Evolutionary conservation across 306 rosid species (phyloP).

Genomic region (Ormosia emarginata): DNA sequence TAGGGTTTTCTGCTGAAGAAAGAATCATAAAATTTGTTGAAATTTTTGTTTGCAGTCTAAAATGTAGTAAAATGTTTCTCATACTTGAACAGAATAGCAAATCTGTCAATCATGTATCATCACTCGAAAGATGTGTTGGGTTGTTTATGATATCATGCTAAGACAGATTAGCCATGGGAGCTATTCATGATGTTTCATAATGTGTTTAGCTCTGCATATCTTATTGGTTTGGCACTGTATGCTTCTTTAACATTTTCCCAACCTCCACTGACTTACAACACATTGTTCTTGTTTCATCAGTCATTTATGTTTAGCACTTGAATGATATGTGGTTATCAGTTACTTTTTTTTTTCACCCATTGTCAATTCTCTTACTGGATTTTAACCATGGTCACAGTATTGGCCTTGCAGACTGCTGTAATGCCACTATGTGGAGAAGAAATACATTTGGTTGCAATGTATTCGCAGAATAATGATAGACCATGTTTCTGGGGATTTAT

Average conservation of each 20-base stretch:
- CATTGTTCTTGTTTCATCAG: background rate
- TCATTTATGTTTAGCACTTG: background rate
- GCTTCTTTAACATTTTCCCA: background rate
- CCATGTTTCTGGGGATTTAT: conserved; percentile 93
- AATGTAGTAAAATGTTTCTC: background rate
- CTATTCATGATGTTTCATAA: background rate
- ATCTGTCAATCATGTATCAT: background rate
- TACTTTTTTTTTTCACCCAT: background rate
- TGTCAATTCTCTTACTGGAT: conserved; percentile 16
- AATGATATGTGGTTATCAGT: background rate
- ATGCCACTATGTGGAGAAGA: conserved; percentile 76
- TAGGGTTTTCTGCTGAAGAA: conserved; percentile 1
- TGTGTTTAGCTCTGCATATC: background rate
- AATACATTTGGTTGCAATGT: conserved; percentile 94
- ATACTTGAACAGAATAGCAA: background rate
- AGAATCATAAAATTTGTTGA: background rate
- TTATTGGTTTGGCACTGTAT: conserved; percentile 4
- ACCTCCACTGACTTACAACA: background rate
- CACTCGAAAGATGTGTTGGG: background rate
- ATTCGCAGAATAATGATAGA: conserved; percentile 57
- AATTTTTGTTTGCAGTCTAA: background rate
- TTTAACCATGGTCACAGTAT: conserved; percentile 18
- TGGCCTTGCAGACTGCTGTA: conserved; percentile 81
- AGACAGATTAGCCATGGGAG: background rate
- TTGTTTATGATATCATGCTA: background rate